Evolutionary conservation across 306 rosid species (phyloP), one percentile per base, ranked within the genome.

Genomic region (Quercus wislizeni): DNA sequence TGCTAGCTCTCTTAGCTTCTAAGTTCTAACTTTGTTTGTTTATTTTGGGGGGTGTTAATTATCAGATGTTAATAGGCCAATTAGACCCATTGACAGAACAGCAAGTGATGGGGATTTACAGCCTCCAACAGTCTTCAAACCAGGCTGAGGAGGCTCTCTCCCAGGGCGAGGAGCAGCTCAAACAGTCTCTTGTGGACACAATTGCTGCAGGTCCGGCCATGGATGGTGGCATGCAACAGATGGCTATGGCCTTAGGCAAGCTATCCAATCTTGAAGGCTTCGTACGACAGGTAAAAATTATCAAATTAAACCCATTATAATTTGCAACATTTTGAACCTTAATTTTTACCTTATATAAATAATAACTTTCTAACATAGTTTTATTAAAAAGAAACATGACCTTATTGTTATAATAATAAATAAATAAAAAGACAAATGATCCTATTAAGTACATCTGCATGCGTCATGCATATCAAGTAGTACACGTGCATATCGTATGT

Each of bases 121-220:
- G 80, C 5, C 87, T 96, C 27, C 85, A 88, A 49, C 89, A 89
- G 6, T 91, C 96, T 1, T 84, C 94, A 3, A 85, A 83, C 3
- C 97, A 96, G 79, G 92, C 97, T 18, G 99, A 96, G 74, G 99
- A 96, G 19, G 99, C 97, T 35, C 96, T 96, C 43, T 71, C 86
- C 55, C 94, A 91, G 67, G 99, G 99, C 25, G 89, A 86, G 30
- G 97, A 96, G 12, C 99, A 96, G 79, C 94, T 96, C 30, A 98
- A 90, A 10, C 96, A 91, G 71, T 88, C 91, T 63, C 90, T 96
- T 0, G 79, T 96, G 1, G 85, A 88, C 75, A 89, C 96, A 81
- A 85, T 96, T 15, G 94, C 97, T 41, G 86, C 87, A 3, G 84
- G 86, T 0, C 81, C 91, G 0, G 61, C 83, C 15, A 28, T 84